Percentiles rank a stretch among this genome's conserved stretches.
These are phyloP conservation scores for Aristolochia californica DNA, from an alignment of 164 flowering plant species.

Conservation along the genomic window DNA sequence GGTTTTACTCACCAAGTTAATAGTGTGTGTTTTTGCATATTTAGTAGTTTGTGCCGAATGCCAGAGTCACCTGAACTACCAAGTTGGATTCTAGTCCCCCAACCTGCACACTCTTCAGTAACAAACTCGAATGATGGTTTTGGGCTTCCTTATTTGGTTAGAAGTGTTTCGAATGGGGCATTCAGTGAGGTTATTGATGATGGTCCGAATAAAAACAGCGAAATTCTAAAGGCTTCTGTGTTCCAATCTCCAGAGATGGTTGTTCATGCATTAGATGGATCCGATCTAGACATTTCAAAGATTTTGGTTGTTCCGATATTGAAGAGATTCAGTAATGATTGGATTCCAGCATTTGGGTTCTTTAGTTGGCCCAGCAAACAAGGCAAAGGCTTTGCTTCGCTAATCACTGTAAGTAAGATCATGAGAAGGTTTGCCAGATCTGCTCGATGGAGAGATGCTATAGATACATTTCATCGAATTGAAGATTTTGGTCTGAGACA, in stretches of 20 bases:
- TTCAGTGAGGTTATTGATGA: constrained; percentile 5
- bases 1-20: background rate
- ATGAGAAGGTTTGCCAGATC: constrained; percentile 47
- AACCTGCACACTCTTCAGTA: constrained; percentile 4
- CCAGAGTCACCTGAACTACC: constrained; percentile 51
- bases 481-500: constrained; percentile 37
- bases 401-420: constrained; percentile 40
- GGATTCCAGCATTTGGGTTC: constrained; percentile 46
- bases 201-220: constrained; percentile 30
- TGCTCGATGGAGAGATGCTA: constrained; percentile 30
- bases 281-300: constrained; percentile 16
- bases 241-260: constrained; percentile 26
- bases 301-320: constrained; percentile 30
- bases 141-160: constrained; percentile 31
- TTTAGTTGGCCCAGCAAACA: constrained; percentile 49
- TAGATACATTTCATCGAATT: constrained; percentile 30
- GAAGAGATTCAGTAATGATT: constrained; percentile 44
- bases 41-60: constrained; percentile 19
- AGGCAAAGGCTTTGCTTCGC: constrained; percentile 29
- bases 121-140: constrained; percentile 30
- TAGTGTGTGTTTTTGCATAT: background rate
- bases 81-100: constrained; percentile 33
- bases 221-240: constrained; percentile 18
- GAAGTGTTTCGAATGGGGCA: constrained; percentile 19
- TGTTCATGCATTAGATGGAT: constrained; percentile 27